These are phyloP conservation scores for Xylaria sp. DNA, from an alignment of 2,329 filamentous ascomycete genomes.

Conservation along the genomic window DNA sequence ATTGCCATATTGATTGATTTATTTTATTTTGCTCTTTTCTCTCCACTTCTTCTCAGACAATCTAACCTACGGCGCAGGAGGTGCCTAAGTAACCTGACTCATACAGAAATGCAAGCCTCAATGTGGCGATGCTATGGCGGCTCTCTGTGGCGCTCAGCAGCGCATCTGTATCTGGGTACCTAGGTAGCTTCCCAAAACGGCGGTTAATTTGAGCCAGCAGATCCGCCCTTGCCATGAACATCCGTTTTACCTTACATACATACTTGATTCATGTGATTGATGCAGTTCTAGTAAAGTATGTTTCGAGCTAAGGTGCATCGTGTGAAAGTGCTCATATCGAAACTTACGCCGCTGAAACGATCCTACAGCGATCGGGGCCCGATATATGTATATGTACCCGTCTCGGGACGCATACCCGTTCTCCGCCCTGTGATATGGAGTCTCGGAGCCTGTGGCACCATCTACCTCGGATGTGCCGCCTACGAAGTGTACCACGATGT, in stretches of 20 bases:
- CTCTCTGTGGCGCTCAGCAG: not conserved
- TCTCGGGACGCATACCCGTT: slow-evolving; percentile 25
- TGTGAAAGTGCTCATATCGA: not conserved
- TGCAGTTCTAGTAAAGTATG: slow-evolving; percentile 6
- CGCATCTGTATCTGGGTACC: not conserved
- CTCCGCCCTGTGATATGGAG: slow-evolving; percentile 42
- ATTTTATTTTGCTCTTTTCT: too few species aligned
- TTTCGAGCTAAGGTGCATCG: slow-evolving; percentile 9
- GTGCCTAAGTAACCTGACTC: too few species aligned
- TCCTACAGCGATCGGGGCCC: not conserved
- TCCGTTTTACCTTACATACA: not conserved
- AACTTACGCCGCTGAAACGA: not conserved
- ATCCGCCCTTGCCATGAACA: too few species aligned
- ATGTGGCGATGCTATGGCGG: not conserved
- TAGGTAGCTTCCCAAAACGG: too few species aligned
- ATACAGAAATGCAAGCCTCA: too few species aligned
- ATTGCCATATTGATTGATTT: too few species aligned
- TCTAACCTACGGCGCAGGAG: too few species aligned
- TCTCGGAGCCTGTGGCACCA: slow-evolving; percentile 39
- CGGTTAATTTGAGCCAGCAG: too few species aligned
- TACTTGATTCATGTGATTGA: not conserved
- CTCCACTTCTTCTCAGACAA: too few species aligned
- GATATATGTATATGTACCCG: slow-evolving; percentile 34
- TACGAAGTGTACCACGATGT: slow-evolving; percentile 45
- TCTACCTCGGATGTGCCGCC: slow-evolving; percentile 45